Evolutionary conservation across 2,329 filamentous ascomycete species (phyloP).

Genomic region (Penicillium hordei): DNA sequence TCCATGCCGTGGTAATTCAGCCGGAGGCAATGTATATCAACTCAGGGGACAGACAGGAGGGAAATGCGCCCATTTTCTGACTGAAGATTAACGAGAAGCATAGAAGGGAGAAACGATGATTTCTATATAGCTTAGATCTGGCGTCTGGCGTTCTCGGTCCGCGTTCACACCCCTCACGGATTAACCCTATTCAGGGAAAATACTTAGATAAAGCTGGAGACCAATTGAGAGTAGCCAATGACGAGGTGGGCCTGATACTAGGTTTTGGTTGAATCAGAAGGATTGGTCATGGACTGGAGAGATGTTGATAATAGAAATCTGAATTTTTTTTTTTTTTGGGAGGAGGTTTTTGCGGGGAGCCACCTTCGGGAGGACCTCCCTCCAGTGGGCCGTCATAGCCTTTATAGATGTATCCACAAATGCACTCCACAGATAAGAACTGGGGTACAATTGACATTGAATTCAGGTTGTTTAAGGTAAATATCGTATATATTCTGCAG

Average conservation of each 20-base stretch:
- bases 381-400: conserved; percentile 19
- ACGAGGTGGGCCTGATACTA: neutral
- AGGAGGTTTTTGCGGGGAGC: conserved; percentile 23
- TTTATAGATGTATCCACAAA: neutral
- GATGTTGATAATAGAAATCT: conserved; percentile 23
- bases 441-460: conserved; percentile 2
- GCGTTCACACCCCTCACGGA: conserved; percentile 12
- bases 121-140: conserved; percentile 19
- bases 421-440: conserved; percentile 10
- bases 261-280: conserved; percentile 5
- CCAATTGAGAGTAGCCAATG: conserved; percentile 16
- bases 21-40: conserved; percentile 25
- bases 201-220: conserved; percentile 26
- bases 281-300: conserved; percentile 21
- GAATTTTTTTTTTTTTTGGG: conserved; percentile 14
- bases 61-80: conserved; percentile 30
- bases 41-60: conserved; percentile 17
- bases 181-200: conserved; percentile 6
- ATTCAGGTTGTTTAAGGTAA: neutral
- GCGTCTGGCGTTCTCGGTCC: neutral
- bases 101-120: neutral
- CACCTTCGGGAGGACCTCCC: conserved; percentile 32
- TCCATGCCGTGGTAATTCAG: conserved; percentile 30
- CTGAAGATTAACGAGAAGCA: neutral
- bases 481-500: neutral